These are phyloP conservation scores for Cylindrodendrum hubeiense DNA, from an alignment of 2,329 filamentous ascomycete genomes.

Conservation along the genomic window DNA sequence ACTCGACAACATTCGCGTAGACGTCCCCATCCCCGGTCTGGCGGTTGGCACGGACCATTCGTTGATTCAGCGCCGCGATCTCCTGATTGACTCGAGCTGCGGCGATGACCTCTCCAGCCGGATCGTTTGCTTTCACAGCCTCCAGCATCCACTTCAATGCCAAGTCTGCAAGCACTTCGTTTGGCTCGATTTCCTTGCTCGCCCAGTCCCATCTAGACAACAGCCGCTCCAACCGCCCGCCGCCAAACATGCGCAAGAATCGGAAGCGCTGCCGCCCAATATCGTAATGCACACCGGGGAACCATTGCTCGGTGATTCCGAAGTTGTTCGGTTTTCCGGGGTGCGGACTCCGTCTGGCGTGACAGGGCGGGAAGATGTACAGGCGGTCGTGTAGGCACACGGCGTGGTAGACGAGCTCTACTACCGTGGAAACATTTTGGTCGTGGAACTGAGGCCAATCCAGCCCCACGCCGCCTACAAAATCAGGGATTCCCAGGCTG, in stretches of 20 bases:
- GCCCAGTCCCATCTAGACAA: constrained; percentile 43
- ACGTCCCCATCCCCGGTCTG: constrained; percentile 9
- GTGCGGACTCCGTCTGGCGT: constrained; percentile 18
- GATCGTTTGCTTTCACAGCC: constrained; percentile 20
- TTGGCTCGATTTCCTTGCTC: constrained; percentile 35
- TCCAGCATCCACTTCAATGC: constrained; percentile 38
- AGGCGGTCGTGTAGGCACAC: constrained; percentile 37
- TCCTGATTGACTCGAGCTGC: background rate
- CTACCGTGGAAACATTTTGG: constrained; percentile 40
- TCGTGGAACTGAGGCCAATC: constrained; percentile 44
- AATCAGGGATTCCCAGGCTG: constrained; percentile 35
- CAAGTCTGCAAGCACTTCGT: constrained; percentile 36
- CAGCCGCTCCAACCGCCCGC: constrained; percentile 40
- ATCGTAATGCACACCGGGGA: constrained; percentile 42
- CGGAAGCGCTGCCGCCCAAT: constrained; percentile 37
- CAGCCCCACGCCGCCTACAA: constrained; percentile 34
- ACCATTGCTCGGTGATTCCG: constrained; percentile 36
- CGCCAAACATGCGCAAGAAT: constrained; percentile 26
- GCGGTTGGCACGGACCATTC: background rate
- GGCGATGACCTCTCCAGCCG: constrained; percentile 2
- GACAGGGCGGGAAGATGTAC: constrained; percentile 36
- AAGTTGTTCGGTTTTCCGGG: background rate
- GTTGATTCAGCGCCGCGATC: background rate
- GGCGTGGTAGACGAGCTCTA: constrained; percentile 40
- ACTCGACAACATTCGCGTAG: constrained; percentile 1